These are phyloP conservation scores for Hondaea fermentalgiana DNA, from an alignment of 108 stramenopile genomes.

Conservation along the genomic window DNA sequence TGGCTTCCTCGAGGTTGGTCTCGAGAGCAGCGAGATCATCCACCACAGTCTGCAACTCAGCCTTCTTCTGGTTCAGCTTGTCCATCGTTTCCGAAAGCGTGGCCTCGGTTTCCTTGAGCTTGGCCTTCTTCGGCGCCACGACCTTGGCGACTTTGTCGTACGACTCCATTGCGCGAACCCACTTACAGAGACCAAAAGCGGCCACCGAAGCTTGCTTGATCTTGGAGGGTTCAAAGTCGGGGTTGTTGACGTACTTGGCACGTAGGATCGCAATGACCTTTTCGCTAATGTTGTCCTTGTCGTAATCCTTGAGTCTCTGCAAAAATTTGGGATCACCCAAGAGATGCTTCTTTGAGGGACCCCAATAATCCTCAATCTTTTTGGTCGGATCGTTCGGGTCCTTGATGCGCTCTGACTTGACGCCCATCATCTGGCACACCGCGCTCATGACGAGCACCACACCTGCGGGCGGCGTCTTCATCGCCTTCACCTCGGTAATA, in stretches of 20 bases:
- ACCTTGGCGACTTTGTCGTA: conserved; percentile 52
- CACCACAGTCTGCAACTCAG: conserved; percentile 46
- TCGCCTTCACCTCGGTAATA: conserved; percentile 56
- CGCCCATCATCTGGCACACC: conserved; percentile 54
- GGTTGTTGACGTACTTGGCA: conserved; percentile 40
- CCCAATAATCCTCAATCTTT: conserved; percentile 56
- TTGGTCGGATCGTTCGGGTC: conserved; percentile 54
- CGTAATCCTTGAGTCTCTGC: conserved; percentile 51
- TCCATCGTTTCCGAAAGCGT: conserved; percentile 44
- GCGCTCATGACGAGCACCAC: conserved; percentile 47
- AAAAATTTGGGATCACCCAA: conserved; percentile 49
- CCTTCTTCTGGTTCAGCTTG: conserved; percentile 44
- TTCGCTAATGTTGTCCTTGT: conserved; percentile 48
- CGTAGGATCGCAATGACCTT: conserved; percentile 42
- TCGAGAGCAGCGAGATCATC: conserved; percentile 46
- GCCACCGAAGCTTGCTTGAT: conserved; percentile 52
- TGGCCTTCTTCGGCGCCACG: conserved; percentile 57
- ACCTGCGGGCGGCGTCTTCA: conserved; percentile 52
- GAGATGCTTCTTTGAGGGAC: conserved; percentile 45
- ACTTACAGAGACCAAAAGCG: conserved; percentile 54
- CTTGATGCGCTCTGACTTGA: conserved; percentile 48
- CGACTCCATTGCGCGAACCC: conserved; percentile 57
- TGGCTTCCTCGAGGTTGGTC: conserved; percentile 37
- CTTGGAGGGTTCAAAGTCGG: conserved; percentile 44
- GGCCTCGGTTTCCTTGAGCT: conserved; percentile 44